Percentiles rank a stretch among this genome's conserved stretches.
Evolutionary conservation across 2,329 filamentous ascomycete genomes (phyloP).

Genomic region (Coniochaeta sp.): DNA sequence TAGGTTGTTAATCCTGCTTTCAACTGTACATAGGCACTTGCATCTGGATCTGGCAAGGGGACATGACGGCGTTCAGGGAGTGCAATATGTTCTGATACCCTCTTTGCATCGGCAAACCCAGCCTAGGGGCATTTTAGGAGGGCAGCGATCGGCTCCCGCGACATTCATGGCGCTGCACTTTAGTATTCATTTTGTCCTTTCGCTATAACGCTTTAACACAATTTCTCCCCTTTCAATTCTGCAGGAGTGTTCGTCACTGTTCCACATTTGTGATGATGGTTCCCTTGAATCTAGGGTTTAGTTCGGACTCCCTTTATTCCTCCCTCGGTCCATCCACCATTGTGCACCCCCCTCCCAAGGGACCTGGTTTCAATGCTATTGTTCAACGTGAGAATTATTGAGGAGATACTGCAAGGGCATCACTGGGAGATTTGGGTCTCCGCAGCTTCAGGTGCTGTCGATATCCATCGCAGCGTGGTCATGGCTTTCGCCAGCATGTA

Average conservation of each 20-base stretch:
- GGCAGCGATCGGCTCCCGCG: neutral
- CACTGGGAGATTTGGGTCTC: neutral
- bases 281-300: neutral
- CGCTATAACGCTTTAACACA: neutral
- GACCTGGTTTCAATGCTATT: constrained; percentile 1
- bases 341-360: neutral
- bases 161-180: neutral
- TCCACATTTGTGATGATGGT: neutral
- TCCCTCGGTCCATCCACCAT: neutral
- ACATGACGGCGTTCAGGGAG: constrained; percentile 3
- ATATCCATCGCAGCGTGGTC: neutral
- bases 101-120: constrained; percentile 2
- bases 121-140: neutral
- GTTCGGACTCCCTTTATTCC: neutral
- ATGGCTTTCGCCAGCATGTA: neutral
- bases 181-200: neutral
- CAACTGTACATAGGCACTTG: neutral
- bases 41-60: neutral
- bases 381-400: neutral
- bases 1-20: neutral
- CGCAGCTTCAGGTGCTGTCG: neutral
- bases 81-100: constrained; percentile 3
- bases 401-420: neutral
- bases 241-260: neutral
- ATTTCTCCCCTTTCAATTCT: neutral